Conservation (phyloP, 2,329 filamentous ascomycete species). For the Clarireedia paspali region DNA sequence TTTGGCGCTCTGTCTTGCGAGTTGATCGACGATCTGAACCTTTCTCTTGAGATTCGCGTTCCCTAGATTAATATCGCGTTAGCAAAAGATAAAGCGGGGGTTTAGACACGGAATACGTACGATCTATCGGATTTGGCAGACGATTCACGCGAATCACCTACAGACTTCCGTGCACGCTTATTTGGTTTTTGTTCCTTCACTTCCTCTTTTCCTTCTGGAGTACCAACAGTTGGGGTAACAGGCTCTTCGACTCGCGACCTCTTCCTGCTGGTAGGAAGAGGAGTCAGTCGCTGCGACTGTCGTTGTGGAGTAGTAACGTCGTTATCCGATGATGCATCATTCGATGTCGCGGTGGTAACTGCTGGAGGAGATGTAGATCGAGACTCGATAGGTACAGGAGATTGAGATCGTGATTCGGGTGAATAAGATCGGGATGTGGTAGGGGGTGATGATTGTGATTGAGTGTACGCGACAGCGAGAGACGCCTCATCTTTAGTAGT, state of each 20-base stretch:
- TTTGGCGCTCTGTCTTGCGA: neutral
- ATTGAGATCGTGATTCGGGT: neutral
- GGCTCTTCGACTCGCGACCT: slow-evolving; percentile 3
- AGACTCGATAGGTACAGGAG: neutral
- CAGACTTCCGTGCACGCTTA: slow-evolving; percentile 2
- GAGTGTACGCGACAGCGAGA: neutral
- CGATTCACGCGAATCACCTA: neutral
- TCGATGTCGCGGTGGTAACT: neutral
- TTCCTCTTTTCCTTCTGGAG: neutral
- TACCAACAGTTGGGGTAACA: neutral
- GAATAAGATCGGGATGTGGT: neutral
- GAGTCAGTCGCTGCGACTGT: neutral
- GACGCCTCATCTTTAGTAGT: neutral
- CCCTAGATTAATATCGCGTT: neutral
- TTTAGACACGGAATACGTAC: neutral
- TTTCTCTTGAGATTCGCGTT: neutral
- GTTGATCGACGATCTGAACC: neutral
- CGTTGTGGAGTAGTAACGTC: neutral
- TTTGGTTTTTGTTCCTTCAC: neutral
- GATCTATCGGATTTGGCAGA: neutral
- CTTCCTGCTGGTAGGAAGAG: neutral
- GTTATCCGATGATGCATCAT: slow-evolving; percentile 5
- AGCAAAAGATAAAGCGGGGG: too few relatives aligned
- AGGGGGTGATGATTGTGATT: slow-evolving; percentile 8
- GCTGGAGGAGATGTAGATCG: slow-evolving; percentile 6